phyloP scores from a whole-genome alignment of 768 basidiomycete species.

The Podaxis sp. region DNA sequence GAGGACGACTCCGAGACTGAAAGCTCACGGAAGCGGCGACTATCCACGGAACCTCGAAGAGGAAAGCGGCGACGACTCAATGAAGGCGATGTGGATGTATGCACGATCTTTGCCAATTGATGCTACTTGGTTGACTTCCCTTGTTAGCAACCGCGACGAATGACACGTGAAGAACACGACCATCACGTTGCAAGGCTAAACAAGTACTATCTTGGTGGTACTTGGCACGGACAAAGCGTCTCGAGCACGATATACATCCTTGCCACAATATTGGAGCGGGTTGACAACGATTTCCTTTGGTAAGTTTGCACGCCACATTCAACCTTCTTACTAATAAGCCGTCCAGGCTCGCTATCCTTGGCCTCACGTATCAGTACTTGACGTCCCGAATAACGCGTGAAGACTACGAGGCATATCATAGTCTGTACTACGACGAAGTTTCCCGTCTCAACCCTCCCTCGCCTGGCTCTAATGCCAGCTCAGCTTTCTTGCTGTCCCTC shows the following conservation, averaged over 20 bases:
- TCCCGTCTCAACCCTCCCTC: constrained; percentile 79
- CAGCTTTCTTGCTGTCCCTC: constrained; percentile 41
- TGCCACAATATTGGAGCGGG: constrained; percentile 86
- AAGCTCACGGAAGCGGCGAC: constrained; percentile 35
- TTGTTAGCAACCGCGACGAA: constrained; percentile 46
- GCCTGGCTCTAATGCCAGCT: constrained; percentile 25
- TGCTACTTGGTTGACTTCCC: constrained; percentile 4
- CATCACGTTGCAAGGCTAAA: constrained; percentile 63
- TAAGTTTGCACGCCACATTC: constrained; percentile 28
- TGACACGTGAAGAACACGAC: constrained; percentile 70
- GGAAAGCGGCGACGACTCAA: constrained; percentile 59
- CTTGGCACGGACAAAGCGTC: constrained; percentile 87
- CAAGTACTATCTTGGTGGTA: constrained; percentile 83
- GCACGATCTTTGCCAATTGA: constrained; percentile 9
- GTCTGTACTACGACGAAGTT: constrained; percentile 88
- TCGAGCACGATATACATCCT: constrained; percentile 87
- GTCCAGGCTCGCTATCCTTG: constrained; percentile 85
- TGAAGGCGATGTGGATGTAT: constrained; percentile 33
- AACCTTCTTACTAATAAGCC: background rate
- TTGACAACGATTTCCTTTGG: constrained; percentile 95
- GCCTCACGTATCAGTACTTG: constrained; percentile 90
- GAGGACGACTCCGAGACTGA: constrained; percentile 41
- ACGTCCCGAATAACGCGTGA: constrained; percentile 85
- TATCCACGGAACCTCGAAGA: constrained; percentile 24
- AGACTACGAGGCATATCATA: constrained; percentile 78